phyloP scores from a whole-genome alignment of 441 rosid genomes.

The Aquilaria agallochum region DNA sequence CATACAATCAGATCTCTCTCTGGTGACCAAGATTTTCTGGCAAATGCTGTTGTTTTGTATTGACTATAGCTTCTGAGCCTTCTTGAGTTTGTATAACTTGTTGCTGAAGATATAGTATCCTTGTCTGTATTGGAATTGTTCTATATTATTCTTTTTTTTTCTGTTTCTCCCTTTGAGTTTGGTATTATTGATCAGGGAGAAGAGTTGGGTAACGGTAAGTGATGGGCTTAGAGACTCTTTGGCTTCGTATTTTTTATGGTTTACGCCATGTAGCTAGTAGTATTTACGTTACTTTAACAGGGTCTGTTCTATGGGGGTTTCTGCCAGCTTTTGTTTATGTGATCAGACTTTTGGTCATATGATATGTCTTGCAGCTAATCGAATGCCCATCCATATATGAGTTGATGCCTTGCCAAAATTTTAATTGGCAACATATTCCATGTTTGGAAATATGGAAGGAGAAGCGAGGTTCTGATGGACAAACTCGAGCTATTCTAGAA shows the following conservation, averaged over 20 bases:
- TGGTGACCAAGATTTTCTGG: no score
- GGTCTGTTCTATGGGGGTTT: background rate
- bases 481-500: conserved; percentile 53
- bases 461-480: conserved; percentile 43
- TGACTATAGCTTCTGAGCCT: background rate
- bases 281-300: no score
- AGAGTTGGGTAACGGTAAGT: no score
- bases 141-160: background rate
- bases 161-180: no score
- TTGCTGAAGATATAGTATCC: background rate
- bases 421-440: conserved; percentile 69
- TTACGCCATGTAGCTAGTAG: no score
- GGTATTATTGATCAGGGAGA: no score
- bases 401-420: conserved; percentile 76
- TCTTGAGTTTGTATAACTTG: background rate
- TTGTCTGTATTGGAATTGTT: background rate
- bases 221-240: no score
- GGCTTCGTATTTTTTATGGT: no score
- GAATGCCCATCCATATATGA: conserved; percentile 97
- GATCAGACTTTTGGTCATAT: background rate
- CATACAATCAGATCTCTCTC: no score
- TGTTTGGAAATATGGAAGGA: conserved; percentile 81
- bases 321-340: background rate
- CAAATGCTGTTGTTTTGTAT: background rate
- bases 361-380: conserved; percentile 63